Evolutionary conservation across 352 stramenopile species (phyloP), one percentile per base, ranked within the genome.

Genomic region (Phytophthora pinifolia): DNA sequence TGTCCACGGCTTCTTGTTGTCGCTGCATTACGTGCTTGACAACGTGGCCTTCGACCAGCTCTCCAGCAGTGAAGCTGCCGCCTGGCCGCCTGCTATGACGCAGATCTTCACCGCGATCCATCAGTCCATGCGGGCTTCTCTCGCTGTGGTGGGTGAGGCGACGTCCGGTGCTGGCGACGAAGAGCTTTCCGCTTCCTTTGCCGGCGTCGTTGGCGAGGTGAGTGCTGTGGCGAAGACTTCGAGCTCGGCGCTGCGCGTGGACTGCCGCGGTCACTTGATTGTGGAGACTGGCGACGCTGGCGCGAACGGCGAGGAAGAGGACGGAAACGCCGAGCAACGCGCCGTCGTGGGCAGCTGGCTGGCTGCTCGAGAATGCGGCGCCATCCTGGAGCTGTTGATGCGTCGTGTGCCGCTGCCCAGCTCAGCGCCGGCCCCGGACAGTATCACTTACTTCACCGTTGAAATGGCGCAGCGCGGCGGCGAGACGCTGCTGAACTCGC

Each of bases 331-430:
- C 4, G 71, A 88, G 22, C 83, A 95, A 46, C 82, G 83, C 29
- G 84, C 85, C 4, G 86, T 97, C 0, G 82, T 96, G 0, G 83
- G 84, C 14, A 93, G 81, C 49, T 97, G 88, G 88, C 74, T 96
- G 6, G 77, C 88, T 4, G 85, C 84, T 45, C 82, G 87, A 17
- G 88, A 96, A 53, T 88, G 81, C 31, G 85, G 83, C 9, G 77
- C 76, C 2, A 92, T 92, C 51, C 59, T 96, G 27, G 74, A 91
- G 17, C 62, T 85, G 33, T 59, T 96, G 1, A 88, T 96, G 71
- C 72, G 75, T 12, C 69, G 72, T 30, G 63, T 88, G 32, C 70
- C 84, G 17, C 57, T 88, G 47, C 62, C 81, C 10, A 48, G 45
- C 9, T 53, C 60, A 7, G 54, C 68, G 30, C 37, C 46, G 32